Conservation (phyloP, 441 rosid species). For the Monsonia emarginata region DNA sequence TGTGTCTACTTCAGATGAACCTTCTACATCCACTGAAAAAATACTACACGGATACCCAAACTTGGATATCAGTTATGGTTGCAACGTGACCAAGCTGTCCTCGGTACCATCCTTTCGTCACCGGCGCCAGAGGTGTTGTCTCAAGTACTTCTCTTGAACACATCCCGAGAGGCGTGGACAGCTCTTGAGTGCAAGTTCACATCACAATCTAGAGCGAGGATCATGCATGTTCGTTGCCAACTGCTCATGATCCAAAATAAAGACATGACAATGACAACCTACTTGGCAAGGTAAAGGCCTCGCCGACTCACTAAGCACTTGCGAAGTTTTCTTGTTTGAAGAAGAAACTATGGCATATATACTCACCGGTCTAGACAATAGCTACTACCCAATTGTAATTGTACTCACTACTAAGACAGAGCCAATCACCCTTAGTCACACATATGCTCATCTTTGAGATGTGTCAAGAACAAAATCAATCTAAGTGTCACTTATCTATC, state of each 20-base stretch:
- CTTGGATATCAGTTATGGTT: not conserved
- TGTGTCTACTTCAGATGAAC: no score
- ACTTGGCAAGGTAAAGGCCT: not conserved
- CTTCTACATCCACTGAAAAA: not conserved
- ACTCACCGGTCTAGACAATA: not conserved
- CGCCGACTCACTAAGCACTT: not conserved
- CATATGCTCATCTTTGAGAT: not conserved
- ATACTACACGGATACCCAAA: not conserved
- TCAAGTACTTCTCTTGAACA: not conserved
- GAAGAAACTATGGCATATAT: not conserved
- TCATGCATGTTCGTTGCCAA: not conserved
- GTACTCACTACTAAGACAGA: not conserved
- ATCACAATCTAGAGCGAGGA: not conserved
- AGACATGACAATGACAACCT: not conserved
- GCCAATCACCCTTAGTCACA: not conserved
- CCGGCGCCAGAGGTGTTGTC: not conserved
- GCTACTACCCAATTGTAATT: not conserved
- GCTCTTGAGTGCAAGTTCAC: not conserved
- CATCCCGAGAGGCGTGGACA: not conserved
- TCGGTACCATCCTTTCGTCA: not conserved
- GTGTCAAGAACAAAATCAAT: not conserved
- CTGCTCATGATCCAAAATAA: not conserved
- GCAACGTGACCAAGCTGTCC: not conserved
- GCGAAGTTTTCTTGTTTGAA: not conserved
- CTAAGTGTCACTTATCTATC: no score